Evolutionary conservation across 2,329 filamentous ascomycete species (phyloP), one percentile per base, ranked within the genome.

Genomic region (Exophiala bonariae): DNA sequence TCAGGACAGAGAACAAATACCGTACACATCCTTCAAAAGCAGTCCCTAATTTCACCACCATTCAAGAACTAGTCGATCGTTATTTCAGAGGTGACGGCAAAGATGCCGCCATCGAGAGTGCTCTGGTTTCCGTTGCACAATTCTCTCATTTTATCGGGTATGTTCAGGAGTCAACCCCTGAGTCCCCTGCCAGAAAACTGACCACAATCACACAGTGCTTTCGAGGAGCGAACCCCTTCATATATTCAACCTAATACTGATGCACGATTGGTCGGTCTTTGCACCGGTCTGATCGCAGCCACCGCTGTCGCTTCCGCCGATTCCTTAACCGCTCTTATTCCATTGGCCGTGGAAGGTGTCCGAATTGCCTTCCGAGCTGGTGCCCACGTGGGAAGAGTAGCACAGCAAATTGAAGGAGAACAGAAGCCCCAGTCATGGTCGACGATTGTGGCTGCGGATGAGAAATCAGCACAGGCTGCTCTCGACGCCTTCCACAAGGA

Each of bases 351-450:
- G 26, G 65, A 74, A 50, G 61, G 64, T 1, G 70, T 73, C 10
- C 62, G 68, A 35, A 52, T 73, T 42, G 66, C 72, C n/a, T 66
- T 75, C 36, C 61, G 70, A 44, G 64, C 70, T n/a, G 72, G 71
- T 20, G 58, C 69, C 26, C 69, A 66, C 45, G 66, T 70, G 43
- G 58, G 61, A 44, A 66, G 61, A 49, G 62, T 71, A 20, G 61
- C 66, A 31, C 61, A 65, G 45, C 59, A 68, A 23, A 61, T 71
- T n/a, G 66, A 67, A 39, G 57, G 55, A 28, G 54, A 59, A 31
- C 53, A 59, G 9, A 50, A 55, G n/a, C 56, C 62, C 9, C 56
- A 61, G 19, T 69, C 66, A 42, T 72, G 69, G 69, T 71, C 68
- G 17, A 66, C 63, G 13, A 60, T 72, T 28, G 56, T 71, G 26